Evolutionary conservation across 148 eudicot genomes (phyloP).

Genomic region (Rhododendron ovatum): DNA sequence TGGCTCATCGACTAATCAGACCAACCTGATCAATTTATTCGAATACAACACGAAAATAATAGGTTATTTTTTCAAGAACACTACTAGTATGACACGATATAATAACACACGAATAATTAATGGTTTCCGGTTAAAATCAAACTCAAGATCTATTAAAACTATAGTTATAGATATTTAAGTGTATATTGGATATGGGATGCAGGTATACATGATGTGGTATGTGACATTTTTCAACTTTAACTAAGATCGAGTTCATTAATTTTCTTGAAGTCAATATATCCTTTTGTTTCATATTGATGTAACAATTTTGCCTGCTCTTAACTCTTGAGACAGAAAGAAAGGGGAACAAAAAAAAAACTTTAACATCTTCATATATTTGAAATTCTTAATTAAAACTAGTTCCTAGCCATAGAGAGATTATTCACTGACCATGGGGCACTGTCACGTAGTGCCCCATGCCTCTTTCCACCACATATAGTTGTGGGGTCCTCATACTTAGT

Average conservation of each 20-base stretch:
- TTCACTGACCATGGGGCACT: too few species aligned
- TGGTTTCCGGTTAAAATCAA: background rate
- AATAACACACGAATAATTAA: too few species aligned
- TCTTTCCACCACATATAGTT: too few species aligned
- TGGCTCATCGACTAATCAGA: too few species aligned
- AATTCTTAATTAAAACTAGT: background rate
- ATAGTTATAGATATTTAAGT: background rate
- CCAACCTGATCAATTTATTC: too few species aligned
- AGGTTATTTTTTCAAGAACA: background rate
- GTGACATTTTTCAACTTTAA: background rate
- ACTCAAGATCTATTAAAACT: background rate
- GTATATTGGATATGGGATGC: background rate
- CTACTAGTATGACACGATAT: background rate
- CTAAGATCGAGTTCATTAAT: too few species aligned
- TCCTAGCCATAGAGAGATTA: too few species aligned
- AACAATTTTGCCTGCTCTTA: background rate
- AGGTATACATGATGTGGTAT: background rate
- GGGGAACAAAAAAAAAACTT: too few species aligned
- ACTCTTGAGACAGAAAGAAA: too few species aligned
- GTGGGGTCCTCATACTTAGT: too few species aligned
- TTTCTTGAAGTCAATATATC: background rate
- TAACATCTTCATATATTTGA: too few species aligned
- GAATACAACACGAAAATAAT: background rate
- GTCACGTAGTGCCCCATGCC: too few species aligned
- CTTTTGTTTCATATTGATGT: background rate